Evolutionary conservation across 371 early-diverging fungal species (phyloP).

Genomic region (Apophysomyces ossiformis): DNA sequence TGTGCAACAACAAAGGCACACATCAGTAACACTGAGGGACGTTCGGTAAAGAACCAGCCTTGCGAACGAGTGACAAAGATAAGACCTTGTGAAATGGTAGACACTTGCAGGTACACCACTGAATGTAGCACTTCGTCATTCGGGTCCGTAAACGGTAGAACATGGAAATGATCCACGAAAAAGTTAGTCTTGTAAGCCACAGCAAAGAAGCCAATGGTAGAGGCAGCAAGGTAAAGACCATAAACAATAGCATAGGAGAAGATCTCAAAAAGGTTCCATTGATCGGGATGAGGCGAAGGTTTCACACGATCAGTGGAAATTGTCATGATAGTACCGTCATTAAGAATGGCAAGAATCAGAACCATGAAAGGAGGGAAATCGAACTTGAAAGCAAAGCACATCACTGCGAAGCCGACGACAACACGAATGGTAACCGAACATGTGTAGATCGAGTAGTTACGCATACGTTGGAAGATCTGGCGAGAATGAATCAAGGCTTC

Average conservation of each 20-base stretch:
- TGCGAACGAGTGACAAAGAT: slow-evolving; percentile 63
- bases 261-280: slow-evolving; percentile 65
- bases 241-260: slow-evolving; percentile 62
- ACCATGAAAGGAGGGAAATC: slow-evolving; percentile 73
- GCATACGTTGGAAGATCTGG: slow-evolving; percentile 80
- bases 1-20: slow-evolving; percentile 59
- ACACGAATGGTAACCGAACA: slow-evolving; percentile 71
- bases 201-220: slow-evolving; percentile 60
- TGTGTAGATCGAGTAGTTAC: slow-evolving; percentile 65
- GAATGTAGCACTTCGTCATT: slow-evolving; percentile 55
- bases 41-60: slow-evolving; percentile 55
- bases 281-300: slow-evolving; percentile 62
- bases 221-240: slow-evolving; percentile 61
- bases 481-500: slow-evolving; percentile 70
- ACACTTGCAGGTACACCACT: slow-evolving; percentile 59
- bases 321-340: slow-evolving; percentile 70
- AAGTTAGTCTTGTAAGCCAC: slow-evolving; percentile 49
- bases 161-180: slow-evolving; percentile 52
- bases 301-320: slow-evolving; percentile 65
- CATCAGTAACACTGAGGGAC: slow-evolving; percentile 52
- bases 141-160: slow-evolving; percentile 27
- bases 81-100: slow-evolving; percentile 57
- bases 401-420: slow-evolving; percentile 63
- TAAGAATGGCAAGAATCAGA: slow-evolving; percentile 65
- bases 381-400: slow-evolving; percentile 61